Conservation (phyloP, 2,329 filamentous ascomycete species). For the Corynespora cassiicola region DNA sequence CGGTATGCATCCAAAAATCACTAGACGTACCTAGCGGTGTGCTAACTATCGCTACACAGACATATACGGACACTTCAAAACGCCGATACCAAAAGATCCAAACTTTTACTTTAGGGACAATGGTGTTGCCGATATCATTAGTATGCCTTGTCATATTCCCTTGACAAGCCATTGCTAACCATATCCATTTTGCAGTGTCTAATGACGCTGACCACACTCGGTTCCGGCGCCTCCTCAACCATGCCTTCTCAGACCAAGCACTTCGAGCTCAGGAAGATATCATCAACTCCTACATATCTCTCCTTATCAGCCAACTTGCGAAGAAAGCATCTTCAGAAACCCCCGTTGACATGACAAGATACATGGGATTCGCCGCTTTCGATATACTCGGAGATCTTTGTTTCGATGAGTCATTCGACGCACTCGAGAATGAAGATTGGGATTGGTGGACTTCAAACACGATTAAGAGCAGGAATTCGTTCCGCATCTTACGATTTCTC, state of each 20-base stretch:
- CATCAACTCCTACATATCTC: conserved; percentile 20
- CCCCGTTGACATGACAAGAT: conserved; percentile 18
- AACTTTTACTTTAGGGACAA: conserved; percentile 10
- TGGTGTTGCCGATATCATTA: conserved; percentile 13
- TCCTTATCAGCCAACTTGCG: conserved; percentile 17
- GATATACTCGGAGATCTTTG: conserved; percentile 34
- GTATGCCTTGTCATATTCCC: conserved; percentile 6
- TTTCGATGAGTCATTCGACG: conserved; percentile 35
- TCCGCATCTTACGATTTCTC: conserved; percentile 9
- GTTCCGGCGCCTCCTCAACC: conserved; percentile 20
- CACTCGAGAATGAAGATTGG: conserved; percentile 22
- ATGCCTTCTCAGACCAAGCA: conserved; percentile 22
- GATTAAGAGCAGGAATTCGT: conserved; percentile 14
- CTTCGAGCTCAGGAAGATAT: conserved; percentile 22
- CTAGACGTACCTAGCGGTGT: not conserved
- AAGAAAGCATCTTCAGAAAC: conserved; percentile 7
- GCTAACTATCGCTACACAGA: no score
- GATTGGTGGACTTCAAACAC: conserved; percentile 27
- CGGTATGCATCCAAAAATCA: conserved; percentile 1
- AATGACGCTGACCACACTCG: conserved; percentile 18
- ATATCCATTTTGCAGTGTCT: conserved; percentile 9
- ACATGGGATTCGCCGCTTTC: conserved; percentile 28
- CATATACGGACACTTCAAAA: conserved; percentile 17
- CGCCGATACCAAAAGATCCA: conserved; percentile 16
- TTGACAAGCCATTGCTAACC: no score